phyloP scores from a whole-genome alignment of 2,329 filamentous ascomycete genomes.

The Penicillium sp. region DNA sequence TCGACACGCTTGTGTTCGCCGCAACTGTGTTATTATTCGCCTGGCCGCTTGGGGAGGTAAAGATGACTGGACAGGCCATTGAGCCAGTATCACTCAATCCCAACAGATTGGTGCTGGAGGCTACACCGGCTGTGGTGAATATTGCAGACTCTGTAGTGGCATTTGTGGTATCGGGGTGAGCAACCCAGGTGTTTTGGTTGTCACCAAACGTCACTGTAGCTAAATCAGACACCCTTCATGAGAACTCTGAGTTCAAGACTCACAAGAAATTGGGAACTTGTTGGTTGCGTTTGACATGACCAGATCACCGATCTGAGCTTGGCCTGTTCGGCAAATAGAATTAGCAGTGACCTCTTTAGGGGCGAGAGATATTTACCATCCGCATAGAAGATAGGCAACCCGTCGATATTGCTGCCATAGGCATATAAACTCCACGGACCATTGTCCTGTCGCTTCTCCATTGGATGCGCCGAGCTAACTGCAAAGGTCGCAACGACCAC shows the following conservation, averaged over 20 bases:
- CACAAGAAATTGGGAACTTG: slow-evolving; percentile 3
- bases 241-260: background rate
- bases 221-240: background rate
- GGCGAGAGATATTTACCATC: background rate
- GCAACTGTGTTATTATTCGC: background rate
- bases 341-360: background rate
- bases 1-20: background rate
- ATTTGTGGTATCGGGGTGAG: background rate
- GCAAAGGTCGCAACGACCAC: background rate
- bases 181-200: background rate
- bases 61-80: background rate
- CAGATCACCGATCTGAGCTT: slow-evolving; percentile 10
- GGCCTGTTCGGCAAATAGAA: background rate
- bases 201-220: background rate
- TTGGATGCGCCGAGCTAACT: background rate
- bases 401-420: background rate
- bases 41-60: background rate
- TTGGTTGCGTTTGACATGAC: slow-evolving; percentile 6
- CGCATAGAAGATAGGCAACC: background rate
- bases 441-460: background rate
- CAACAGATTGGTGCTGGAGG: background rate
- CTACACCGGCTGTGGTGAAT: background rate
- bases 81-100: background rate
- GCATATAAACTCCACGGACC: background rate
- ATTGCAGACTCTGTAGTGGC: background rate